Evolutionary conservation across 2,329 filamentous ascomycete species (phyloP), one percentile per base, ranked within the genome.

Genomic region (Thyridium curvatum): DNA sequence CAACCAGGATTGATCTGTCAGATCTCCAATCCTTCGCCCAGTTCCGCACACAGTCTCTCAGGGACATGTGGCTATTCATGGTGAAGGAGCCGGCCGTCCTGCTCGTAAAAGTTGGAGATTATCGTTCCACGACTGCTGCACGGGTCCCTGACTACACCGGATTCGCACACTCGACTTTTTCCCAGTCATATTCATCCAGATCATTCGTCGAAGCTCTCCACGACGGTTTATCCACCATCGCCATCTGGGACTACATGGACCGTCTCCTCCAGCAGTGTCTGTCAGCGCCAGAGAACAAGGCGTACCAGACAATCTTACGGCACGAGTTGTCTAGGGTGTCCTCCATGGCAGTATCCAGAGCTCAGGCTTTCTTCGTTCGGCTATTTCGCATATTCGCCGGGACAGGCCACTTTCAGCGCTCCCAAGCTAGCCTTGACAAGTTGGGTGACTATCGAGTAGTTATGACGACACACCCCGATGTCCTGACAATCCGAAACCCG

Each of bases 241-340:
- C 63, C 1, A 50, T 61, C 12, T 73, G 66, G 67, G 48, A 53
- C 5, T 71, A 68, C 42, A 50, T 70, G 2, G 35, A 30, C 5
- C 45, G 49, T 1, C 58, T 71, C 2, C 46, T 73, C 2, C 43
- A 56, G 5, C 44, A 61, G 1, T 53, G 70, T 1, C 37, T 56
- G 5, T 32, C 4, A 5, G 41, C 39, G 0, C 39, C 43, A 2
- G 12, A 30, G 0, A 47, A 53, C 29, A 68, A 64, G 46, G 40
- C 46, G 1, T 55, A 57, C 30, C 53, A 47, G 5, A 46, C 45
- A 1, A 53, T 62, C 2, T 37, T 72, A 8, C 52, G 69, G 2
- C 68, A 73, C 41, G 69, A 74, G 35, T 42, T 72, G 0, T 57
- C 61, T 16, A 71, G 70, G 34, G 39, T 67, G 4, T 66, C 60